These are phyloP conservation scores for Claviceps spartinae DNA, from an alignment of 2,329 filamentous ascomycete genomes.

Conservation along the genomic window DNA sequence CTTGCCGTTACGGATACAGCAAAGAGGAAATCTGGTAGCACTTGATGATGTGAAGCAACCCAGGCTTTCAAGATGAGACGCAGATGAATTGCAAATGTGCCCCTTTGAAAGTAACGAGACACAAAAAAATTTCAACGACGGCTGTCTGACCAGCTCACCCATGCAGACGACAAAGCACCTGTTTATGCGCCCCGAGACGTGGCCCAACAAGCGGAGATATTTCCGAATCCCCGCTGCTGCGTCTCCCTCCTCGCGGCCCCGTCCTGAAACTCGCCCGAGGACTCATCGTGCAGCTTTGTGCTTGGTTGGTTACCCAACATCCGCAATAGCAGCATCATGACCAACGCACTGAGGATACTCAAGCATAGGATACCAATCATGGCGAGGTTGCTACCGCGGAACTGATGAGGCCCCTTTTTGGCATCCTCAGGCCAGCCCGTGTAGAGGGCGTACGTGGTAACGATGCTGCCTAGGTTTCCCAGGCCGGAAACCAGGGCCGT, in stretches of 20 bases:
- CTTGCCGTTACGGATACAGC: no score
- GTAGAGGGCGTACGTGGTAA: conserved; percentile 82
- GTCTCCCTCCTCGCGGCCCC: conserved; percentile 46
- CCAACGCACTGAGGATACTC: conserved; percentile 59
- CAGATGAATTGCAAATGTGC: no score
- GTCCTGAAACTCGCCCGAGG: conserved; percentile 37
- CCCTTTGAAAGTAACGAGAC: no score
- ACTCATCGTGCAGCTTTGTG: conserved; percentile 29
- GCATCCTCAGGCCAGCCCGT: conserved; percentile 73
- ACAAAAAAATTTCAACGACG: no score
- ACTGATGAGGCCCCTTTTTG: conserved; percentile 52
- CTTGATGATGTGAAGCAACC: no score
- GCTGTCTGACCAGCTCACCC: no score
- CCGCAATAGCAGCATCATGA: conserved; percentile 55
- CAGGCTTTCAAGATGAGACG: no score
- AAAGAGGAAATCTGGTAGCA: no score
- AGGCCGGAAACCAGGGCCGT: conserved; percentile 75
- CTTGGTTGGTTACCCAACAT: conserved; percentile 40
- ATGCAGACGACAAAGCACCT: no score
- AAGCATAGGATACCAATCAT: conserved; percentile 76
- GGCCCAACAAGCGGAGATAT: conserved; percentile 21
- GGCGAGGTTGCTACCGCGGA: conserved; percentile 69
- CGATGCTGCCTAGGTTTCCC: conserved; percentile 74
- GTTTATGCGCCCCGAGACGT: conserved; percentile 18
- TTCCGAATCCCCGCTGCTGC: conserved; percentile 43